These are phyloP conservation scores for Aspergillus kassunensis DNA, from an alignment of 495 filamentous ascomycete genomes.

Conservation along the genomic window DNA sequence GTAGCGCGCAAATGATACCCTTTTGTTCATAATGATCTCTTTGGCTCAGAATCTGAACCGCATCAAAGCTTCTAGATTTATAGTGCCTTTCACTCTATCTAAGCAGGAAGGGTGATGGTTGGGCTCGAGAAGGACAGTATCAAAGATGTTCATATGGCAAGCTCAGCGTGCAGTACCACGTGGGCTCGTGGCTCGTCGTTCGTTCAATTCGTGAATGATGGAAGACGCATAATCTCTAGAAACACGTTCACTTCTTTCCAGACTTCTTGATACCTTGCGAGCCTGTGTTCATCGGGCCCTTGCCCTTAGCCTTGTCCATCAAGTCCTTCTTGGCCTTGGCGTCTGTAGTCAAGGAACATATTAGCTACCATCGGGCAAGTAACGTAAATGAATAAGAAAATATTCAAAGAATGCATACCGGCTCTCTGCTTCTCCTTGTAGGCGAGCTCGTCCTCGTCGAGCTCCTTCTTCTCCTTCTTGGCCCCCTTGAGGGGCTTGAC, in stretches of 20 bases:
- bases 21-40: constrained; percentile 5
- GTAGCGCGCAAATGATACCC: constrained; percentile 19
- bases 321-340: constrained; percentile 75
- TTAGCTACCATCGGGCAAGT: not conserved
- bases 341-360: constrained; percentile 40
- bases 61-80: not conserved
- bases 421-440: constrained; percentile 70
- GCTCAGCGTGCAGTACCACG: constrained; percentile 13
- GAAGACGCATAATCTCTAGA: not conserved
- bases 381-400: not conserved
- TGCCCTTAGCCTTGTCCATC: constrained; percentile 57
- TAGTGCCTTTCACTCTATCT: not conserved
- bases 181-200: constrained; percentile 26
- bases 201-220: constrained; percentile 31
- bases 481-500: constrained; percentile 77
- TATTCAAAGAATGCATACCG: constrained; percentile 49
- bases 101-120: not conserved
- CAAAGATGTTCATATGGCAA: constrained; percentile 13
- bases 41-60: not conserved
- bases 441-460: constrained; percentile 74
- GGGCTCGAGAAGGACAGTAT: constrained; percentile 1
- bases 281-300: constrained; percentile 66
- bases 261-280: constrained; percentile 86
- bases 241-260: constrained; percentile 67
- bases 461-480: constrained; percentile 71